A percentile compares a stretch with the other conserved stretches of the same genome.
phyloP scores from a whole-genome alignment of 2,329 filamentous ascomycete species.

The Cryoendolithus antarcticus region DNA sequence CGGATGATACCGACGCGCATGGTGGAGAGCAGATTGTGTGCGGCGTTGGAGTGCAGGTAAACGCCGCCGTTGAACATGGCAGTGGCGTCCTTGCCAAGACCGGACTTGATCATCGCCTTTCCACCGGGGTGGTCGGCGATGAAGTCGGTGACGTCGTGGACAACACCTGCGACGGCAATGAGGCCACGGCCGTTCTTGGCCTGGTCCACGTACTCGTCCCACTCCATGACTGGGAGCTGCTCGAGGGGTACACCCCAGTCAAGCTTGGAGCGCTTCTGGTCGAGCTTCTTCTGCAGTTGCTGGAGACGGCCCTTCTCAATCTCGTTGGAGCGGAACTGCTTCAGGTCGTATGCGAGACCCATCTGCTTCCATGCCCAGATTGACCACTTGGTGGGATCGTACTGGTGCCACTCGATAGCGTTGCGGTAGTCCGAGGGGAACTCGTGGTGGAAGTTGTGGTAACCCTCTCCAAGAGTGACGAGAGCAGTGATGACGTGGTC shows the following conservation, averaged over 20 bases:
- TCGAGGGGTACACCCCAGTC: slow-evolving; percentile 82
- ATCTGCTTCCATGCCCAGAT: slow-evolving; percentile 78
- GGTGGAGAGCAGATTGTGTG: slow-evolving; percentile 76
- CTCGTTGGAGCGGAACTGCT: slow-evolving; percentile 83
- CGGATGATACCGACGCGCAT: slow-evolving; percentile 81
- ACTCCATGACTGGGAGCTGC: slow-evolving; percentile 72
- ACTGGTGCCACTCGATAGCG: slow-evolving; percentile 82
- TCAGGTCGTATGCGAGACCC: slow-evolving; percentile 73
- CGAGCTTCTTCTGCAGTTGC: slow-evolving; percentile 84
- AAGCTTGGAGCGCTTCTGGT: slow-evolving; percentile 68
- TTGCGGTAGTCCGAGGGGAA: slow-evolving; percentile 91
- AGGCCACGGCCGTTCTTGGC: slow-evolving; percentile 66
- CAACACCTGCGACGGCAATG: slow-evolving; percentile 67
- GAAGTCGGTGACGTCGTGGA: slow-evolving; percentile 74
- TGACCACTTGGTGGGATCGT: slow-evolving; percentile 82
- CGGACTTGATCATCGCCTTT: slow-evolving; percentile 71
- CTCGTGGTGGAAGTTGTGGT: slow-evolving; percentile 94
- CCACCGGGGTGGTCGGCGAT: slow-evolving; percentile 86
- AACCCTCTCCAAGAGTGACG: slow-evolving; percentile 75
- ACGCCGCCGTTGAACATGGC: slow-evolving; percentile 88
- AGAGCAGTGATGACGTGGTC: slow-evolving; percentile 79
- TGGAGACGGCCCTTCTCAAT: slow-evolving; percentile 86
- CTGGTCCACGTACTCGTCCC: slow-evolving; percentile 73
- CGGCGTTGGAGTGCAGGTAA: slow-evolving; percentile 80
- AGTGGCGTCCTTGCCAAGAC: slow-evolving; percentile 76